phyloP scores from a whole-genome alignment of 2,329 filamentous ascomycete species.

The Acarospora socialis region DNA sequence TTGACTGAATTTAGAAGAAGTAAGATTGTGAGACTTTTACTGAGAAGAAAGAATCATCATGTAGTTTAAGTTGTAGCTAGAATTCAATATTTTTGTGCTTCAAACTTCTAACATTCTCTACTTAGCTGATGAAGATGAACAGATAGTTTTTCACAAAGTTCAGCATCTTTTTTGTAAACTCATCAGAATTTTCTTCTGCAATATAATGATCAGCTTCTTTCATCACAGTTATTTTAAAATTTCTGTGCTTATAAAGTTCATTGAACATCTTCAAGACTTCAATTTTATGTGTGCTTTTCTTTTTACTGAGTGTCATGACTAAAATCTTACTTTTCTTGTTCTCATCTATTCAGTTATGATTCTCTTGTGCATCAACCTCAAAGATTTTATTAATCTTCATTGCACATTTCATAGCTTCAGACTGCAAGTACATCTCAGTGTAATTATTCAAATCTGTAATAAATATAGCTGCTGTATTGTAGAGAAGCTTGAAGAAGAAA shows the following conservation, averaged over 20 bases:
- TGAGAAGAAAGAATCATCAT: no score
- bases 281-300: conserved; percentile 15
- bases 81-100: no score
- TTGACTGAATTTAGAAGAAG: no score
- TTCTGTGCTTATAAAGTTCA: conserved; percentile 24
- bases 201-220: conserved; percentile 23
- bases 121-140: no score
- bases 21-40: no score
- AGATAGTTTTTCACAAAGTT: conserved; percentile 17
- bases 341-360: conserved; percentile 17
- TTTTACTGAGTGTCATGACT: conserved; percentile 21
- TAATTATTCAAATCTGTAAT: conserved; percentile 27
- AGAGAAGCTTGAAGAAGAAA: conserved; percentile 27
- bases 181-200: conserved; percentile 26
- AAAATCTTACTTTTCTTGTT: conserved; percentile 29
- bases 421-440: conserved; percentile 21
- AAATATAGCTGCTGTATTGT: conserved; percentile 25
- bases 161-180: conserved; percentile 22
- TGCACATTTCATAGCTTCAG: conserved; percentile 22
- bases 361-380: conserved; percentile 21
- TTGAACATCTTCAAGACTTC: conserved; percentile 19
- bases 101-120: no score
- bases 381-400: conserved; percentile 24
- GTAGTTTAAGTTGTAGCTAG: no score
- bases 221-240: conserved; percentile 17